phyloP scores from a whole-genome alignment of 257 asterid species.

The Solanum habrochaites region DNA sequence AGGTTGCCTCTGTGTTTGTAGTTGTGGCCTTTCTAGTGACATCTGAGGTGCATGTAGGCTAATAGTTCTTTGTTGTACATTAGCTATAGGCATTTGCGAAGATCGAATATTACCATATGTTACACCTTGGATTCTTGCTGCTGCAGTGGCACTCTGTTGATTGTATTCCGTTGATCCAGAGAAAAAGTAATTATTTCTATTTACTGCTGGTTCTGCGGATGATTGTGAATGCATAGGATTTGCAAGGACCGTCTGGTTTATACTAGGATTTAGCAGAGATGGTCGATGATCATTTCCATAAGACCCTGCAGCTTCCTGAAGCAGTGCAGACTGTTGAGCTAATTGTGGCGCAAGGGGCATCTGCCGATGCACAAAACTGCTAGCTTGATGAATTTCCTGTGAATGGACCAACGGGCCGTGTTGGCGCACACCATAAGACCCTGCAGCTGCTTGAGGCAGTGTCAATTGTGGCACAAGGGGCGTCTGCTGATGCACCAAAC shows the following conservation, averaged over 20 bases:
- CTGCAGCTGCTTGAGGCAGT: conserved; percentile 14
- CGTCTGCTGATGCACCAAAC: conserved; percentile 12
- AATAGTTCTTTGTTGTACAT: not conserved
- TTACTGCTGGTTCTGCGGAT: conserved; percentile 21
- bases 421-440: conserved; percentile 7
- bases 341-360: conserved; percentile 16
- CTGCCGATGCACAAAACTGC: conserved; percentile 15
- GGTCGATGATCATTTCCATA: conserved; percentile 19
- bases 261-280: conserved; percentile 6
- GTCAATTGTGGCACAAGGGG: conserved; percentile 14
- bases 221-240: conserved; percentile 22
- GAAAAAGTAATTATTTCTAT: conserved; percentile 15
- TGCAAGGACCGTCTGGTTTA: conserved; percentile 11
- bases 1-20: conserved; percentile 8
- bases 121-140: conserved; percentile 8
- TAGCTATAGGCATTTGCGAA: not conserved
- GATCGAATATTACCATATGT: conserved; percentile 13
- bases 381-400: conserved; percentile 2
- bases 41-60: not conserved
- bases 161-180: conserved; percentile 24
- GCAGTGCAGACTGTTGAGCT: conserved; percentile 13
- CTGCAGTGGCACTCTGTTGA: not conserved
- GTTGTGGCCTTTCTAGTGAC: conserved; percentile 10
- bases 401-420: not conserved
- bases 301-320: conserved; percentile 13